Evolutionary conservation across 1,139 yeast genomes (phyloP), one percentile per base, ranked within the genome.

Genomic region (Suhomyces atakaporum): DNA sequence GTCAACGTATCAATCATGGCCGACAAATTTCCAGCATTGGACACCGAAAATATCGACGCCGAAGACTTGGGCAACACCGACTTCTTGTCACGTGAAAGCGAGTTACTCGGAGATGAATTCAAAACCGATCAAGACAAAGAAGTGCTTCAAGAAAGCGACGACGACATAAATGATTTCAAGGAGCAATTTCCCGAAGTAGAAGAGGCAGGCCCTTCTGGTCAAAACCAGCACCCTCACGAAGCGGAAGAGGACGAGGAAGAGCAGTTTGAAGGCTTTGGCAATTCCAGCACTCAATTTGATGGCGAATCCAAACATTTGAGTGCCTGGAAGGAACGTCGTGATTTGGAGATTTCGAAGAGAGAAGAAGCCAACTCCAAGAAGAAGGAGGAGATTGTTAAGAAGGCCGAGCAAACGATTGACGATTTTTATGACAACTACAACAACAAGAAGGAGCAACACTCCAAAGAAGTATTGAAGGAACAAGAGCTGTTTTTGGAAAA

Each of bases 371-470:
- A 86, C 50, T 69, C 69, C 13, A 69, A 77, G 48, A 86, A 80
- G 58, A 79, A 85, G 58, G 69, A 72, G 30, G 90, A 83, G 44
- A 75, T 88, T 42, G 74, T 84, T 39, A 74, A 77, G 33, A 82
- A 83, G 46, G 98, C 98, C n/a, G 79, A 81, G 54, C 79, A 81
- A 57, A 82, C 92, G 36, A 81, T 90, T 54, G 97, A 92, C 60
- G 96, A 87, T 49, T 92, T 92, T 64, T 94, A 94, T 63, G 96
- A 89, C 51, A 84, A 84, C 57, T 94, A 94, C 73, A 89, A 88
- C 65, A 71, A 75, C 56, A 92, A 92, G 68, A 86, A 82, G 64
- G 95, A 88, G 39, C 77, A 77, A 47, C 78, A 79, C 38, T 69
- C 84, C 43, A 81, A 77, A 45, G 75, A 78, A 42, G 83, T 87